Base-by-base conservation (phyloP, 129 eudicot genomes). In the Helichrysum umbraculigerum region DNA sequence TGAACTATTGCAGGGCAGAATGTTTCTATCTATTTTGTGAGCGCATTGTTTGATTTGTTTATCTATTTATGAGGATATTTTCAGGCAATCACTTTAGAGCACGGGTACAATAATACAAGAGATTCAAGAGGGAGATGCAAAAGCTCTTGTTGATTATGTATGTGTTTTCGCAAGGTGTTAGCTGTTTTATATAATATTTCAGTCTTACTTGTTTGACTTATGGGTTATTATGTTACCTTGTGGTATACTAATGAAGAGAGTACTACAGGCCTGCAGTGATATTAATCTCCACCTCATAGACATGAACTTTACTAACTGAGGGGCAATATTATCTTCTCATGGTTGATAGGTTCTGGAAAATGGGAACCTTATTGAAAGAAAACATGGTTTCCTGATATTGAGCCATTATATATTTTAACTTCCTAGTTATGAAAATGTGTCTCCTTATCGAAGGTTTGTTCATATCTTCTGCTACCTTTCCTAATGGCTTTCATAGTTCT, bases 391-490 rank as follows among this genome's bases (percentile, higher is more conserved):
- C 87, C 96, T 69, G 99, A 94, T 79, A 94, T 91, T 21, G 99
- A 94, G 71, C 91, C 96, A 35, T 80, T 91, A n/a, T n/a, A n/a
- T n/a, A 74, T 94, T 94, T 86, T 87, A 89, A 78, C 99, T 94
- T 75, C 96, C 89, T 52, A 75, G 99, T 80, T 94, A 89, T 71
- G 99, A 94, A 80, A 89, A 91, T 65, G 97, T 91, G 62, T 96
- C 99, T 81, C 93, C 99, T 42, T 91, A 89, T 89, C 90, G 57
- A 94, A 94, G 99, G 97, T 93, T 62, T 19, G 70, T 32, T 65
- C 21, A 30, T 65, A 1, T 32, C 44, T 65, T 16, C 28, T 17
- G 21, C 47, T 30, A 30, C 4, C 22, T 32, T 32, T 47, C 77
- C 5, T 28, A 11, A 42, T 11, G 63, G 33, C 6, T 64, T 75